These are phyloP conservation scores for Citrus inodora DNA, from an alignment of 345 rosid genomes.

Conservation along the genomic window DNA sequence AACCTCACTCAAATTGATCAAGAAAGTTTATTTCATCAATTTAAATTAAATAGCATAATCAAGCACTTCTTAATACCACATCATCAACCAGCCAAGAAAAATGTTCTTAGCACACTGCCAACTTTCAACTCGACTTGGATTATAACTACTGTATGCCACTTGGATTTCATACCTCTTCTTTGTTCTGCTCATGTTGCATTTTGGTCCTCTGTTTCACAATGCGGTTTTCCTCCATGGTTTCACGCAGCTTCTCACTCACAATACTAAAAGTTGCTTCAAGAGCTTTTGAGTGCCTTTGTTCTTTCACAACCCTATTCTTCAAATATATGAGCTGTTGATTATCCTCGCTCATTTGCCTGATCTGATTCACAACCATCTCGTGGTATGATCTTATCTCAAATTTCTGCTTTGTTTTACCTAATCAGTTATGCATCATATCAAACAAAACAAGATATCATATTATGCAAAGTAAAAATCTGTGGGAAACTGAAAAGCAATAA, in stretches of 20 bases:
- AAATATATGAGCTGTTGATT: constrained; percentile 66
- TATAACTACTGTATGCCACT: neutral
- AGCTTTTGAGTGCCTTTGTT: constrained; percentile 38
- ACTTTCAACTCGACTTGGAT: neutral
- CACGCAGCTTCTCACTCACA: constrained; percentile 59
- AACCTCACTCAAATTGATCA: neutral
- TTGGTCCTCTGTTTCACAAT: constrained; percentile 70
- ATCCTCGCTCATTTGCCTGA: constrained; percentile 71
- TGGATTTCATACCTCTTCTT: constrained; percentile 58
- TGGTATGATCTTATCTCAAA: constrained; percentile 73
- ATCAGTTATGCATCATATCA: constrained; percentile 8
- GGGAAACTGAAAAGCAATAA: neutral
- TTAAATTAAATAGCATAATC: neutral
- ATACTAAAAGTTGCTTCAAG: constrained; percentile 56
- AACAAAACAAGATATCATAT: neutral
- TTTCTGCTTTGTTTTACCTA: constrained; percentile 66
- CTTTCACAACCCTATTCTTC: constrained; percentile 44
- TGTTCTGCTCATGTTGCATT: constrained; percentile 69
- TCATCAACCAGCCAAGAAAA: neutral
- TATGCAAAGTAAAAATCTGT: neutral
- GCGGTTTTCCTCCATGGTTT: constrained; percentile 56
- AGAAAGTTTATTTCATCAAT: neutral
- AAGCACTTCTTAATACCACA: neutral
- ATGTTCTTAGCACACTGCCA: neutral
- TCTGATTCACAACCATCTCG: constrained; percentile 65